Base-by-base conservation (phyloP, 2,329 filamentous ascomycete genomes). In the Fusarium goolgardi region DNA sequence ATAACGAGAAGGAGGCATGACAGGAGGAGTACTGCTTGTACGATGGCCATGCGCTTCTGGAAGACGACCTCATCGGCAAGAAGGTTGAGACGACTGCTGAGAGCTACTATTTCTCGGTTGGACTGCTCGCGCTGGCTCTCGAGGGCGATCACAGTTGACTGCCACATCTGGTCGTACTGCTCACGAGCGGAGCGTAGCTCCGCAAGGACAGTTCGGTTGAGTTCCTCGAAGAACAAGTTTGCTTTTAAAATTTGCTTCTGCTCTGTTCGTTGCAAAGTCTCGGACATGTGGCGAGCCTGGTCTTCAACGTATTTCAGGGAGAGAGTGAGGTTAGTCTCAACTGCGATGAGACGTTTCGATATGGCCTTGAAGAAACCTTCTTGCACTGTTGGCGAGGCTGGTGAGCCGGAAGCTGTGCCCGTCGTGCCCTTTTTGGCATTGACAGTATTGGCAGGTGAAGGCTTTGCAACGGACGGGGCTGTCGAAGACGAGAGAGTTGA, bases 331-430 rank as follows among this genome's bases (percentile, higher is more conserved):
- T 98, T 99, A 18, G 92, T 88, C 78, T 99, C 96, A 10, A 98
- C 88, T 72, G 94, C 90, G 69, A 95, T 92, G 6, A 99, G 85
- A 2, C 96, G 92, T 78, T 98, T 98, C 67, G 94, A 93, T 11
- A 98, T 91, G 6, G 94, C 93, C 78, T 98, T 98, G 85, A 97
- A 99, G 79, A 99, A 98, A 3, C 92, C 96, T 77, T 99, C 96
- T 78, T 99, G 96, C 1, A 96, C 96, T 0, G 94, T 94, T 3
- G 95, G 94, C 1, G 89, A 87, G 29, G 76, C 75, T 5, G 72
- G 50, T 5, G 76, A 55, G 8, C 75, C 71, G 11, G 70, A 70
- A 9, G 64, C 52, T 2, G 77, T 75, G n/a, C 71, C 73, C 25
- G 67, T 75, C 20, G 62, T 74, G 46, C 77, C 75, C 34, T 73